Evolutionary conservation across 352 stramenopile species (phyloP).

Genomic region (Pythium dissimile): DNA sequence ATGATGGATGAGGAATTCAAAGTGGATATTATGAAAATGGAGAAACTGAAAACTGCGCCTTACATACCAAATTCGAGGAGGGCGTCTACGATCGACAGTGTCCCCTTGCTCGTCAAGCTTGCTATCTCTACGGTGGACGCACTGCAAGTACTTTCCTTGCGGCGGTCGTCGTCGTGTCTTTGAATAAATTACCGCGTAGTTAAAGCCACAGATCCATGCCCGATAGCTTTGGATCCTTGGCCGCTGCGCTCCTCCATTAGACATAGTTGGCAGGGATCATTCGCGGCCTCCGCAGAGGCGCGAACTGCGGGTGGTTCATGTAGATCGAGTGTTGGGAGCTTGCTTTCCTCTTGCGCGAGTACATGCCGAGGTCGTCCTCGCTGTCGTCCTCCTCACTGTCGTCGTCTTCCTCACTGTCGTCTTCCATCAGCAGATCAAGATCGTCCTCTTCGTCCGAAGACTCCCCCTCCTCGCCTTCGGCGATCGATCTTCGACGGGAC

Average conservation of each 20-base stretch:
- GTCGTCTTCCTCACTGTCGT: conserved; percentile 4
- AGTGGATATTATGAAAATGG: conserved; percentile 11
- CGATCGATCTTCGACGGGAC: conserved; percentile 31
- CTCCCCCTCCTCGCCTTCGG: conserved; percentile 21
- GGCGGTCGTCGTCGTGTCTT: not conserved
- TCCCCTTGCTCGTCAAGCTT: not conserved
- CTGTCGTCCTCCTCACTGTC: conserved; percentile 12
- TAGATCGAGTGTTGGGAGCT: conserved; percentile 40
- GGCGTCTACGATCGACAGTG: not conserved
- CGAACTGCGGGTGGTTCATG: conserved; percentile 35
- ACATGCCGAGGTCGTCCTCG: conserved; percentile 18
- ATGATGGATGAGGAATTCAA: no score
- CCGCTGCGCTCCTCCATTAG: conserved; percentile 1
- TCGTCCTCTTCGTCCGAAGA: conserved; percentile 27
- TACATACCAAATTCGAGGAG: not conserved
- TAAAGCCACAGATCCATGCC: not conserved
- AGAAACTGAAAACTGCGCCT: conserved; percentile 5
- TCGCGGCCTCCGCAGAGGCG: conserved; percentile 45
- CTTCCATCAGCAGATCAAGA: no score
- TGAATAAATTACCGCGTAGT: not conserved
- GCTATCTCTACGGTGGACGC: not conserved
- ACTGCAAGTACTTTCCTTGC: not conserved
- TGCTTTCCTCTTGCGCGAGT: conserved; percentile 42
- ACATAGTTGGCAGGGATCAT: conserved; percentile 72
- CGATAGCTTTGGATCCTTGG: not conserved